phyloP scores from a whole-genome alignment of 805 yeast genomes.

The Lipomyces yamadae region DNA sequence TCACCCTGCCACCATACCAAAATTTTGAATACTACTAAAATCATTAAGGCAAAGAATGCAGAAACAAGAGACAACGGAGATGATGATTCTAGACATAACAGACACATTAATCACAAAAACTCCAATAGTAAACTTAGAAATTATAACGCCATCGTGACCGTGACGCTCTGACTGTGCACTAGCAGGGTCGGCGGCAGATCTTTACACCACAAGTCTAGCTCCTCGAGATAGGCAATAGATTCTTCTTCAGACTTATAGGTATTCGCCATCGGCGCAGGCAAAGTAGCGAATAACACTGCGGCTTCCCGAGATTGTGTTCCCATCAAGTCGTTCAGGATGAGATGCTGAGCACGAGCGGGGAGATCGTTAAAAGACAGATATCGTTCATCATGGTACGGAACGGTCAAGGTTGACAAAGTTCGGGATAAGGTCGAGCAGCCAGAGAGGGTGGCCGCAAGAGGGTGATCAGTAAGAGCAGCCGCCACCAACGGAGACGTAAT shows the following conservation, averaged over 20 bases:
- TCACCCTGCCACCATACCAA: not conserved
- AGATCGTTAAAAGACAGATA: slow-evolving; percentile 72
- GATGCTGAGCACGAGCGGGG: slow-evolving; percentile 91
- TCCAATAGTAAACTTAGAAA: not conserved
- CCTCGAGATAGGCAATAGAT: slow-evolving; percentile 74
- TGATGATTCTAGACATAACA: too few species aligned
- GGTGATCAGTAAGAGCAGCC: slow-evolving; percentile 15
- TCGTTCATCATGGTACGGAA: slow-evolving; percentile 31
- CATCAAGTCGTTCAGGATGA: slow-evolving; percentile 88
- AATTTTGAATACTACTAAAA: not conserved
- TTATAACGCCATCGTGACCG: slow-evolving; percentile 90
- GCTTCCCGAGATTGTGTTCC: slow-evolving; percentile 62
- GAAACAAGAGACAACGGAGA: not conserved
- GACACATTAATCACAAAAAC: too few species aligned
- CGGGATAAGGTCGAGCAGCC: slow-evolving; percentile 40
- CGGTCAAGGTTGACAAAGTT: slow-evolving; percentile 9
- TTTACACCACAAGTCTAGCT: slow-evolving; percentile 78
- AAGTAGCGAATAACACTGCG: slow-evolving; percentile 81
- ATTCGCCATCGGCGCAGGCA: slow-evolving; percentile 87
- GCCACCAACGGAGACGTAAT: slow-evolving; percentile 9
- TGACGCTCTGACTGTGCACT: slow-evolving; percentile 89
- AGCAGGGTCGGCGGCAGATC: slow-evolving; percentile 82
- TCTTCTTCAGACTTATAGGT: slow-evolving; percentile 73
- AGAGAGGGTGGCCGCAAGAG: slow-evolving; percentile 22
- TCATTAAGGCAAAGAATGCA: not conserved